phyloP scores from a whole-genome alignment of 257 asterid genomes.

The Mentha longifolia region DNA sequence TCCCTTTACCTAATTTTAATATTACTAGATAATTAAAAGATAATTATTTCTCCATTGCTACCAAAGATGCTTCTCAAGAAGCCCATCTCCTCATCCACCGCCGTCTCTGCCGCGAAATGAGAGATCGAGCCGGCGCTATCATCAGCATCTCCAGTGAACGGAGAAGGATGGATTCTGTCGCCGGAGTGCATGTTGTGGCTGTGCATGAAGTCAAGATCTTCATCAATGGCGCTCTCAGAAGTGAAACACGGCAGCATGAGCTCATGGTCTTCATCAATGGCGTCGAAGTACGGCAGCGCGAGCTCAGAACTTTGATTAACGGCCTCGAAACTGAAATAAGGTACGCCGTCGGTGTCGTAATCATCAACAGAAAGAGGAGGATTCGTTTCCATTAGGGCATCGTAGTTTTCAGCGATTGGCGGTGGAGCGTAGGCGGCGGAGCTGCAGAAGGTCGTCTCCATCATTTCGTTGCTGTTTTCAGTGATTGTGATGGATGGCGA shows the following conservation, averaged over 20 bases:
- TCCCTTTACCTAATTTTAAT: background rate
- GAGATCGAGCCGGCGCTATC: constrained; percentile 35
- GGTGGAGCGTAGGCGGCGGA: background rate
- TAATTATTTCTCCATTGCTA: constrained; percentile 7
- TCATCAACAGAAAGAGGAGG: constrained; percentile 32
- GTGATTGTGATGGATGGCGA: background rate
- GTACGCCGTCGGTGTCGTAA: constrained; percentile 34
- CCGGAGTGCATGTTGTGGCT: constrained; percentile 33
- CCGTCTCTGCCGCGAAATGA: constrained; percentile 38
- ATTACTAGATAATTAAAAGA: background rate
- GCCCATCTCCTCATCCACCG: constrained; percentile 56
- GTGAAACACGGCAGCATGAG: constrained; percentile 46
- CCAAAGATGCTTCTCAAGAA: constrained; percentile 57
- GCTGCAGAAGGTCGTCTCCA: background rate
- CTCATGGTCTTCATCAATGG: constrained; percentile 28
- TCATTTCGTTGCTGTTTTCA: background rate
- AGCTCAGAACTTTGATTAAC: constrained; percentile 34
- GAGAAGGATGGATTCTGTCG: background rate
- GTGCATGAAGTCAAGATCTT: constrained; percentile 46
- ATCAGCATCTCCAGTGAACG: constrained; percentile 3
- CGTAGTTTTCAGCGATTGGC: background rate
- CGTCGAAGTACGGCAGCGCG: constrained; percentile 36
- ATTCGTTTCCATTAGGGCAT: background rate
- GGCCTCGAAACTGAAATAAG: constrained; percentile 42
- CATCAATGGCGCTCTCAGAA: constrained; percentile 26